These are phyloP conservation scores for Podosphaera aphanis DNA, from an alignment of 2,329 filamentous ascomycete species.

Conservation along the genomic window DNA sequence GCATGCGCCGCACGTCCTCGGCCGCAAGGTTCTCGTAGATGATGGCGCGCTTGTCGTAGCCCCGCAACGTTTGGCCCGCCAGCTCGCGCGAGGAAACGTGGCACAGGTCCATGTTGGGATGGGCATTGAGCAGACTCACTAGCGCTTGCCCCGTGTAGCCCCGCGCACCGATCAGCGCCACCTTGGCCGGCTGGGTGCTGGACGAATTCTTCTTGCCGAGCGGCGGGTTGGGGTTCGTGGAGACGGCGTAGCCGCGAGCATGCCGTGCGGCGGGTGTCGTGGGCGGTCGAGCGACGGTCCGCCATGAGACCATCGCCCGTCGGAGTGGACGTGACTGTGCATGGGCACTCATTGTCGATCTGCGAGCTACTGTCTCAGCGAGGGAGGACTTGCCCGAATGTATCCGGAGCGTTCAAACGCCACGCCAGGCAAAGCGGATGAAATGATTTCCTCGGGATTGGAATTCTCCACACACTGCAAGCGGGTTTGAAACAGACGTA, in stretches of 20 bases:
- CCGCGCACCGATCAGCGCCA: conserved; percentile 74
- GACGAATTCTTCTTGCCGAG: conserved; percentile 73
- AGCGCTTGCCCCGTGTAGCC: conserved; percentile 88
- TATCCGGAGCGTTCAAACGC: no score
- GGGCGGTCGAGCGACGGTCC: conserved; percentile 3
- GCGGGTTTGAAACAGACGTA: not conserved
- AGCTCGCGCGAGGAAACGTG: conserved; percentile 90
- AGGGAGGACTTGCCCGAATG: no score
- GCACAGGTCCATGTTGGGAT: conserved; percentile 71
- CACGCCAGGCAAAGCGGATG: no score
- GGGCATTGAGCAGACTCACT: conserved; percentile 64
- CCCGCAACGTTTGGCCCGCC: conserved; percentile 62
- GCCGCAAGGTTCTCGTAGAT: conserved; percentile 75
- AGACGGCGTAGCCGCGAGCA: conserved; percentile 30
- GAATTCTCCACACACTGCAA: no score
- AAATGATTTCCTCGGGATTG: no score
- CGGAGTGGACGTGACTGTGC: conserved; percentile 24
- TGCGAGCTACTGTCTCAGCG: no score
- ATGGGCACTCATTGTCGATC: conserved; percentile 28
- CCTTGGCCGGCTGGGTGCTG: conserved; percentile 52
- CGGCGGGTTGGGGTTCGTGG: conserved; percentile 73
- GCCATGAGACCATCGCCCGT: conserved; percentile 4
- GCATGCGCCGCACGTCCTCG: conserved; percentile 70
- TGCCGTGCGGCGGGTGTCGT: no score
- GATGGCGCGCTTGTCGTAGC: conserved; percentile 77